Evolutionary conservation across 2,329 filamentous ascomycete genomes (phyloP), one percentile per base, ranked within the genome.

Genomic region (Venturia aucupariae): DNA sequence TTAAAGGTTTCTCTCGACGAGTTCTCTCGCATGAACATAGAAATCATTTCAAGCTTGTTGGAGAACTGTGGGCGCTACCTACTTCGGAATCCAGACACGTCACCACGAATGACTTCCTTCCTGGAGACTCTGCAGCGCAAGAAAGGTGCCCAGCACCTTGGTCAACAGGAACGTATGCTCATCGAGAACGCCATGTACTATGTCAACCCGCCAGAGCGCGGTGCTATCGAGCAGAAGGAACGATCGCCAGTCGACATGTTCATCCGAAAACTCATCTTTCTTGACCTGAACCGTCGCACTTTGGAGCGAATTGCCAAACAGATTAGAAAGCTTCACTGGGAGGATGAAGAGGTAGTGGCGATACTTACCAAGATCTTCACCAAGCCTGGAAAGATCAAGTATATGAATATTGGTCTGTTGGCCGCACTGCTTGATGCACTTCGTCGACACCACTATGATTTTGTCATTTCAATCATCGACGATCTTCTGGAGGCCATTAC

Each of bases 131-230:
- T 99, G 17, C 90, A 96, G 73, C 88, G 94, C 65, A 99, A 99
- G 80, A 99, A 99, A 77, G 86, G 90, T 8, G 92, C 94, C 8
- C 92, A 97, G 73, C 92, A 97, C 72, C 87, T 99, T 65, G 93
- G 92, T 17, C 91, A 96, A 71, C 91, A 96, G 70, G 94, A 99
- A 76, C 89, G 92, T 46, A 97, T 99, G 92, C 85, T 97, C 38
- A 94, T 99, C 65, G 94, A 99, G 75, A 99, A 99, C 73, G 94
- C 94, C 3, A 86, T 97, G 65, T 99, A 99, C 76, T 97, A 97
- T 70, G 94, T 99, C 65, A 94, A 97, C 71, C 94, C 94, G 17
- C 95, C 94, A 0, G 89, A 96, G 73, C 86, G 94, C 66, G 90
- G 92, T 39, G 92, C 94, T 0, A 97, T 99, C 64, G 89, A 95